Percentiles rank a stretch among this genome's conserved stretches.
These are phyloP conservation scores for Rhodotorula babjevae DNA, from an alignment of 768 basidiomycete genomes.

Conservation along the genomic window DNA sequence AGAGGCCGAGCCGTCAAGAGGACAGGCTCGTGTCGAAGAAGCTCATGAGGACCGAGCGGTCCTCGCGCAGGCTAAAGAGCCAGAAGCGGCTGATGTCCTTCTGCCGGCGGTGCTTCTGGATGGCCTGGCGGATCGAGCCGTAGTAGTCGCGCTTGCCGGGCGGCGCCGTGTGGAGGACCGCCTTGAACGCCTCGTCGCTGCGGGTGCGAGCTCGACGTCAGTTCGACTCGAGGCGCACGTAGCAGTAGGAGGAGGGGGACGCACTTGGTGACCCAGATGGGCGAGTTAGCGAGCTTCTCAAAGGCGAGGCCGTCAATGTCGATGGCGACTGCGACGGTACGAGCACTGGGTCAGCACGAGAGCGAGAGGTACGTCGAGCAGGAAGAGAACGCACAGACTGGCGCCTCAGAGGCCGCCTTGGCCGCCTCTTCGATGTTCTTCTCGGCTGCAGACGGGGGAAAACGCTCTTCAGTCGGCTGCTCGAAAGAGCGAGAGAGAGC, in stretches of 20 bases:
- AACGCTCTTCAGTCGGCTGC: no score
- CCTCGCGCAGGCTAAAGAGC: slow-evolving; percentile 33
- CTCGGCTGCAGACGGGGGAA: slow-evolving; percentile 7
- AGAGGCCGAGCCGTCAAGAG: no score
- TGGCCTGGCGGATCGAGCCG: slow-evolving; percentile 19
- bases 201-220: background rate
- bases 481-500: background rate
- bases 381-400: slow-evolving; percentile 28
- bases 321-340: slow-evolving; percentile 20
- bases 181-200: slow-evolving; percentile 38
- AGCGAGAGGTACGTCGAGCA: background rate
- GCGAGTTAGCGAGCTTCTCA: slow-evolving; percentile 18
- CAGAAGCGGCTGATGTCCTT: slow-evolving; percentile 14
- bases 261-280: slow-evolving; percentile 35
- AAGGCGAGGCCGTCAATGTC: slow-evolving; percentile 37
- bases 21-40: slow-evolving; percentile 6
- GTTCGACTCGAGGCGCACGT: background rate
- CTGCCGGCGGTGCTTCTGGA: slow-evolving; percentile 15
- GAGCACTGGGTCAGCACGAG: background rate
- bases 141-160: slow-evolving; percentile 36
- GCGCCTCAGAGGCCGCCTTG: slow-evolving; percentile 24
- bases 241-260: background rate
- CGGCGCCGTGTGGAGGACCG: slow-evolving; percentile 19
- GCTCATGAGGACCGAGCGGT: slow-evolving; percentile 22
- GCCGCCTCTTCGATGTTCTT: slow-evolving; percentile 31